A percentile compares a stretch with the other conserved stretches of the same genome.
These are phyloP conservation scores for Gamsiella multidivaricata DNA, from an alignment of 192 early-diverging fungal genomes.

Conservation along the genomic window DNA sequence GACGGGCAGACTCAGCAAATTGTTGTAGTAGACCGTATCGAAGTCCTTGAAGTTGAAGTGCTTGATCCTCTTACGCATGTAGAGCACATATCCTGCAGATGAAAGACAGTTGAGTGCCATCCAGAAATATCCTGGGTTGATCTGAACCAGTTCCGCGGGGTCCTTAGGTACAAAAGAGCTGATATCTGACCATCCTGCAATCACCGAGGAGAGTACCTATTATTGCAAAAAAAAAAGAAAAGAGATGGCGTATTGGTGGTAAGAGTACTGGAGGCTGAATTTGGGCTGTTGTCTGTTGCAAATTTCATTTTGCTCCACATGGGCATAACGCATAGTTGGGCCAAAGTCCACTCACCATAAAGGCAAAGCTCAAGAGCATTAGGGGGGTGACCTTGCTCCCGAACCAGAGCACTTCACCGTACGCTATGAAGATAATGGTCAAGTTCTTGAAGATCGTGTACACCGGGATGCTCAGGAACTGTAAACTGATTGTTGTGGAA, in stretches of 20 bases:
- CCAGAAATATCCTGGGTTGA: constrained; percentile 80
- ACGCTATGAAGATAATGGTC: constrained; percentile 97
- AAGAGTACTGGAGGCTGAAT: not conserved
- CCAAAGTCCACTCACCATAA: constrained; percentile 70
- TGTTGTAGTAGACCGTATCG: constrained; percentile 99
- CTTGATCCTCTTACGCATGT: constrained; percentile 92
- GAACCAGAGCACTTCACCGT: constrained; percentile 88
- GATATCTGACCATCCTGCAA: constrained; percentile 87
- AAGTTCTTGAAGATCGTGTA: constrained; percentile 99
- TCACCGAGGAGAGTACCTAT: constrained; percentile 83
- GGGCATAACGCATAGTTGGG: no score
- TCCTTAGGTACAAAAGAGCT: constrained; percentile 45
- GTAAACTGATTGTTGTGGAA: constrained; percentile 65
- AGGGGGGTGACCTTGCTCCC: constrained; percentile 82
- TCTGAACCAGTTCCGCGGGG: constrained; percentile 18
- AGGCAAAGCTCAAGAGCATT: constrained; percentile 84
- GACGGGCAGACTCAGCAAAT: constrained; percentile 87
- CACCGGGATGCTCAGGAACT: constrained; percentile 92
- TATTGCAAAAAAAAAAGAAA: constrained; percentile 1
- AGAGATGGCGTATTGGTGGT: not conserved
- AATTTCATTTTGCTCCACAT: no score
- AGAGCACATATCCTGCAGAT: constrained; percentile 87
- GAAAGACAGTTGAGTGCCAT: constrained; percentile 94
- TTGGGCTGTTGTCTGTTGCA: not conserved
- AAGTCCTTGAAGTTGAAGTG: constrained; percentile 95